Percentiles rank a stretch among this genome's conserved stretches.
Evolutionary conservation across 1,284 basidiomycete species (phyloP).

Genomic region (Puccinia brachypodii): DNA sequence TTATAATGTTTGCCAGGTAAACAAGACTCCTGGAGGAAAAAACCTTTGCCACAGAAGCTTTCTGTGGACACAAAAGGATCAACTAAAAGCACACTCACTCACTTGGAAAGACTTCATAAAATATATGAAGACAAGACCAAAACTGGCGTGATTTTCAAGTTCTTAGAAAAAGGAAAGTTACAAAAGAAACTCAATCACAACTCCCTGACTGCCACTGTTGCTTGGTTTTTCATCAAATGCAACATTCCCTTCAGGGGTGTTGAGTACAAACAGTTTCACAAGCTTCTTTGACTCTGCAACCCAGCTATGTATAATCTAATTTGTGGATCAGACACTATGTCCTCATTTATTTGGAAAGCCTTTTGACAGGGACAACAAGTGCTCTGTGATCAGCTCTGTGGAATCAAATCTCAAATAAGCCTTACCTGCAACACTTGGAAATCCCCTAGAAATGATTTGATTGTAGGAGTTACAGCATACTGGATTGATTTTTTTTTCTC

Average conservation of each 20-base stretch:
- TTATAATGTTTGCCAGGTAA: too few relatives aligned
- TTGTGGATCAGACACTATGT: background rate
- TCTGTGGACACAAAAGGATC: too few relatives aligned
- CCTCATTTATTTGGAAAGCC: background rate
- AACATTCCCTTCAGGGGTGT: background rate
- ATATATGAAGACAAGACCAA: background rate
- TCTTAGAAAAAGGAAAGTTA: background rate
- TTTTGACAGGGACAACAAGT: background rate
- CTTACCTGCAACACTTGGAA: background rate
- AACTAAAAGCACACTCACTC: too few relatives aligned
- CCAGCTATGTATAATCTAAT: background rate
- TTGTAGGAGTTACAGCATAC: background rate
- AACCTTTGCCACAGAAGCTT: too few relatives aligned
- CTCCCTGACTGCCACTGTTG: background rate
- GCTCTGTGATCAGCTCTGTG: background rate
- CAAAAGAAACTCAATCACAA: background rate
- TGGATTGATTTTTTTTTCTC: background rate
- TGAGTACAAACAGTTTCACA: background rate
- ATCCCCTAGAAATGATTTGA: background rate
- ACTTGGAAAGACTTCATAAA: too few relatives aligned
- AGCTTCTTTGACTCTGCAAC: background rate
- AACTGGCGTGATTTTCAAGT: background rate
- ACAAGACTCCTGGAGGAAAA: too few relatives aligned
- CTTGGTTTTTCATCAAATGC: background rate
- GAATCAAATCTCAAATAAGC: background rate